Percentiles rank a stretch among this genome's conserved stretches.
Evolutionary conservation across 2,329 filamentous ascomycete genomes (phyloP).

Genomic region (Fusarium sp.): DNA sequence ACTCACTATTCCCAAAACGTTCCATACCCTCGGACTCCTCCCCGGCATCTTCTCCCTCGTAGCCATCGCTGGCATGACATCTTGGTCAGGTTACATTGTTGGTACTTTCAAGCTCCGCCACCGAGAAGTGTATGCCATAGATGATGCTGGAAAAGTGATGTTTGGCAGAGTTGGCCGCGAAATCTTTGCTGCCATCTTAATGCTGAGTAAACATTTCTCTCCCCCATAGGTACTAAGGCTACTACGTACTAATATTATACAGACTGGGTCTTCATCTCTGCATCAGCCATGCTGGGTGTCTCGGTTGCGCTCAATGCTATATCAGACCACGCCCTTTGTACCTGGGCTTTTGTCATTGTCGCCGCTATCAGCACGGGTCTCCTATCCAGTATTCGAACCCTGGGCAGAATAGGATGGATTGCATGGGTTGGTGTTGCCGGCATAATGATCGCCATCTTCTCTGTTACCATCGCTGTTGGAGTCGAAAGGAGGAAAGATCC

Average conservation of each 20-base stretch:
- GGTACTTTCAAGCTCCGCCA: slow-evolving; percentile 62
- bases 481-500: slow-evolving; percentile 44
- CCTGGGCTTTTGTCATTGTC: slow-evolving; percentile 51
- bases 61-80: slow-evolving; percentile 53
- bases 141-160: slow-evolving; percentile 58
- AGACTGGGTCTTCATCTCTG: slow-evolving; percentile 45
- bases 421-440: slow-evolving; percentile 45
- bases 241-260: not conserved
- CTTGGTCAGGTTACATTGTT: slow-evolving; percentile 59
- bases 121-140: slow-evolving; percentile 60
- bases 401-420: slow-evolving; percentile 45
- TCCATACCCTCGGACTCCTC: slow-evolving; percentile 57
- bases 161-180: slow-evolving; percentile 57
- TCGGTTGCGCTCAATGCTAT: slow-evolving; percentile 52
- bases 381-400: slow-evolving; percentile 46
- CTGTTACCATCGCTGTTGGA: slow-evolving; percentile 44
- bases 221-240: not conserved
- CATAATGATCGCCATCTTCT: slow-evolving; percentile 43
- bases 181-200: slow-evolving; percentile 49
- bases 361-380: slow-evolving; percentile 42
- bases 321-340: slow-evolving; percentile 50
- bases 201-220: slow-evolving; percentile 44
- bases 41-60: slow-evolving; percentile 58
- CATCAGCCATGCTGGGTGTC: slow-evolving; percentile 53
- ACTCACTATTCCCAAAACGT: slow-evolving; percentile 58